These are phyloP conservation scores for Fraxinus baroniana DNA, from an alignment of 305 asterid species.

Conservation along the genomic window DNA sequence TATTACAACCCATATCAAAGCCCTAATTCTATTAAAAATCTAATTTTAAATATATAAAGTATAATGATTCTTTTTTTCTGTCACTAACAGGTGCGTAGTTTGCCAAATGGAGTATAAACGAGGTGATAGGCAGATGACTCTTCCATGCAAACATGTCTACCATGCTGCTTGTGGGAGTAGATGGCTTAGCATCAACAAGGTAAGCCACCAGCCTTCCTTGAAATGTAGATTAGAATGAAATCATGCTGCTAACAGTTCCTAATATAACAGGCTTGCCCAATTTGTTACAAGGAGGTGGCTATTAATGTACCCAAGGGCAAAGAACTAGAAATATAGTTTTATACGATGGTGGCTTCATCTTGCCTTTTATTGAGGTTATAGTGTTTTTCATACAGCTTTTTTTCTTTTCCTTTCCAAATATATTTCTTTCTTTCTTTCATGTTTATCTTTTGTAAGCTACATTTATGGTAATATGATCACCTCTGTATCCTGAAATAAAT, in stretches of 20 bases:
- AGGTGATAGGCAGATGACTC: slow-evolving; percentile 67
- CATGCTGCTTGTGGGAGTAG: slow-evolving; percentile 75
- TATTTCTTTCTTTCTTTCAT: slow-evolving; percentile 12
- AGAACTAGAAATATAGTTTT: slow-evolving; percentile 28
- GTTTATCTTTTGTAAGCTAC: slow-evolving; percentile 5
- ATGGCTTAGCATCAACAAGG: slow-evolving; percentile 93
- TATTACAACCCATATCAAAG: not conserved
- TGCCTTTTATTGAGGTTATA: slow-evolving; percentile 28
- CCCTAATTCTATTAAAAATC: not conserved
- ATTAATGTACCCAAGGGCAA: slow-evolving; percentile 41
- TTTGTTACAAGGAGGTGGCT: slow-evolving; percentile 82
- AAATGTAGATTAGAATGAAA: not conserved
- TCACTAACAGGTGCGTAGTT: slow-evolving; percentile 66
- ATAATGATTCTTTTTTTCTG: not conserved
- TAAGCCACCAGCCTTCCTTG: slow-evolving; percentile 29
- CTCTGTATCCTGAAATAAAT: not conserved
- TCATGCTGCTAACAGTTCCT: slow-evolving; percentile 25
- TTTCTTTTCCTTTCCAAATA: slow-evolving; percentile 2
- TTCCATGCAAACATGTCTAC: slow-evolving; percentile 88
- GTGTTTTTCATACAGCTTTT: slow-evolving; percentile 19
- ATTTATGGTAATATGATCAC: slow-evolving; percentile 19
- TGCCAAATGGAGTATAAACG: slow-evolving; percentile 96
- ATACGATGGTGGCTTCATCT: slow-evolving; percentile 27
- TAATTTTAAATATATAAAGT: not conserved
- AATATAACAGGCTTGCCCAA: slow-evolving; percentile 79